Evolutionary conservation across 768 basidiomycete species (phyloP).

Genomic region (Pleurotus salmoneostramineus): DNA sequence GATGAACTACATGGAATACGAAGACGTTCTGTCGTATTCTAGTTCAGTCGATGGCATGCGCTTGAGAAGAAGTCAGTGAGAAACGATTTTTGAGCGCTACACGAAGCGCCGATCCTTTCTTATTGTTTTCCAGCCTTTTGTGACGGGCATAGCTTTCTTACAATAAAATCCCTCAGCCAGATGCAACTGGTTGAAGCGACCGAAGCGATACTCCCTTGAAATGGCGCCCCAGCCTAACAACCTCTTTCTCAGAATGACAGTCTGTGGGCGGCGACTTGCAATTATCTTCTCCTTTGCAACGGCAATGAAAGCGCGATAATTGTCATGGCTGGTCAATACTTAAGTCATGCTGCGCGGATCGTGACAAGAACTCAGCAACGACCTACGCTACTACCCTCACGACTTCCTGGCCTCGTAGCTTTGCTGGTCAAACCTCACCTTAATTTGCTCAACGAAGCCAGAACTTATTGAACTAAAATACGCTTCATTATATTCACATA

Average conservation of each 20-base stretch:
- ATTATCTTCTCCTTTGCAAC: not conserved
- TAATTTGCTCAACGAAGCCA: not conserved
- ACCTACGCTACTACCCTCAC: slow-evolving; percentile 4
- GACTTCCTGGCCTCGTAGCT: not conserved
- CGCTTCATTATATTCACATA: slow-evolving; percentile 3
- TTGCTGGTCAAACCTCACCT: slow-evolving; percentile 4
- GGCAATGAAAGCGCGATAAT: not conserved
- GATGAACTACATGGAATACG: too few species aligned
- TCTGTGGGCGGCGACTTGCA: not conserved
- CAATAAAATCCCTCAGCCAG: not conserved
- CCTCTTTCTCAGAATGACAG: not conserved
- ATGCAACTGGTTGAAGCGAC: too few species aligned
- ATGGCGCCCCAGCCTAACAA: not conserved
- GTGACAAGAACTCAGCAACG: not conserved
- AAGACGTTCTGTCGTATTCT: not conserved
- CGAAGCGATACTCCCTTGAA: too few species aligned
- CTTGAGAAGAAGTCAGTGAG: too few species aligned
- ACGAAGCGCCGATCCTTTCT: not conserved
- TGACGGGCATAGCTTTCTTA: not conserved
- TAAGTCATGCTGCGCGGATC: not conserved
- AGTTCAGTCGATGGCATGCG: not conserved
- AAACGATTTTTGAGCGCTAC: too few species aligned
- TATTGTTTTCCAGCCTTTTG: not conserved
- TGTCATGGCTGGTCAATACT: not conserved
- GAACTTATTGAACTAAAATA: not conserved